Percentiles rank a stretch among this genome's conserved stretches.
These are phyloP conservation scores for Glycine latifolia DNA, from an alignment of 306 rosid species.

Conservation along the genomic window DNA sequence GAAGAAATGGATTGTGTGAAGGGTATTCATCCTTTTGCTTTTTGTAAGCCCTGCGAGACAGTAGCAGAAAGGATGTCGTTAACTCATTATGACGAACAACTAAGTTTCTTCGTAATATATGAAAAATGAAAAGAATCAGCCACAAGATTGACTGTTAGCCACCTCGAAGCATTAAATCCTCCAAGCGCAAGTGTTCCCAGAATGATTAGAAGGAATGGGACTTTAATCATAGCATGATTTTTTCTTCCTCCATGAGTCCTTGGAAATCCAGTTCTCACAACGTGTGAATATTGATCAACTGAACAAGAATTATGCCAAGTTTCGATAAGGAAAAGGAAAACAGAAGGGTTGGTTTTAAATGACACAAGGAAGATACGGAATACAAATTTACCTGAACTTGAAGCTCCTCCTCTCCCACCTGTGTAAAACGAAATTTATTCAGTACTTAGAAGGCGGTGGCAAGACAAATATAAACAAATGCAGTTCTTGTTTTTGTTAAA, in stretches of 20 bases:
- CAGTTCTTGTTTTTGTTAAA: conserved; percentile 4
- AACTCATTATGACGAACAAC: conserved; percentile 2
- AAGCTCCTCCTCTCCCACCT: conserved; percentile 59
- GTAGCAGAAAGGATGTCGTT: conserved; percentile 16
- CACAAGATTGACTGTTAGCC: conserved; percentile 22
- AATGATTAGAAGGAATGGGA: conserved; percentile 68
- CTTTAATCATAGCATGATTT: conserved; percentile 61
- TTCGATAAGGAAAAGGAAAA: conserved; percentile 29
- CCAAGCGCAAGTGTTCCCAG: conserved; percentile 76
- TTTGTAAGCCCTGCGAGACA: conserved; percentile 69
- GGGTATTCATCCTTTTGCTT: conserved; percentile 73
- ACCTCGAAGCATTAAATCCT: conserved; percentile 73
- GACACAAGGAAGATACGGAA: not conserved
- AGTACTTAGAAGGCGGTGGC: conserved; percentile 24
- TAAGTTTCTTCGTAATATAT: not conserved
- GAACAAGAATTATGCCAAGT: conserved; percentile 36
- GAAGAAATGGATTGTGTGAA: conserved; percentile 89
- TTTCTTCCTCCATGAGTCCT: conserved; percentile 65
- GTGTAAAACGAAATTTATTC: conserved; percentile 44
- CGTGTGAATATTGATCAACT: conserved; percentile 58
- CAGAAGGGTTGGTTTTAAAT: not conserved
- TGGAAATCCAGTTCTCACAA: conserved; percentile 75
- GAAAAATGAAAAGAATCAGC: conserved; percentile 25
- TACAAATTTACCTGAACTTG: conserved; percentile 60
- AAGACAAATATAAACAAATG: too few relatives aligned